Percentiles rank a stretch among this genome's conserved stretches.
Evolutionary conservation across 2,329 filamentous ascomycete species (phyloP).

Genomic region (Ceratocystis ficicola): DNA sequence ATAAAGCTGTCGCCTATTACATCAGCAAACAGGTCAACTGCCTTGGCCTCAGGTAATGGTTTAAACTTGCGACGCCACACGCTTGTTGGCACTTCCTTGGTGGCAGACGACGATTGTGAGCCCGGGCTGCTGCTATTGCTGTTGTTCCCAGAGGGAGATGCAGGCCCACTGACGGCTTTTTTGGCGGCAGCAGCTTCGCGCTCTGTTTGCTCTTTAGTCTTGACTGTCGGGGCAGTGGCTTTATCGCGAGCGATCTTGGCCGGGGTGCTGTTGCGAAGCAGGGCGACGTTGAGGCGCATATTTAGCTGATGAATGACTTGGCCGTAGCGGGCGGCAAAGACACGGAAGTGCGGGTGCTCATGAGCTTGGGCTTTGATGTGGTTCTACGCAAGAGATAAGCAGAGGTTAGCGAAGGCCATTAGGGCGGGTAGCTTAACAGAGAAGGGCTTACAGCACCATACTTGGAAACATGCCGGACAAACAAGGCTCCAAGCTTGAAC

Average conservation of each 20-base stretch:
- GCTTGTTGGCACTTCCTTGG: constrained; percentile 28
- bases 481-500: constrained; percentile 54
- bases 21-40: constrained; percentile 55
- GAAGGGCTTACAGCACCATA: constrained; percentile 50
- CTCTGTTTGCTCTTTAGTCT: constrained; percentile 49
- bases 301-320: constrained; percentile 55
- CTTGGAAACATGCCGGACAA: constrained; percentile 54
- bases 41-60: constrained; percentile 50
- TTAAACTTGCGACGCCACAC: constrained; percentile 53
- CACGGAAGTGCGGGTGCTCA: constrained; percentile 49
- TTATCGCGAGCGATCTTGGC: constrained; percentile 49
- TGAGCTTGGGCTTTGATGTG: constrained; percentile 54
- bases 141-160: background rate
- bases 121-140: background rate
- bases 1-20: constrained; percentile 54
- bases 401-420: background rate
- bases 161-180: background rate
- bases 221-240: constrained; percentile 51
- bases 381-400: constrained; percentile 36
- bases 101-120: constrained; percentile 1
- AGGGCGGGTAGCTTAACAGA: background rate
- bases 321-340: constrained; percentile 49
- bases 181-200: constrained; percentile 35
- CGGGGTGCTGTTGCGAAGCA: constrained; percentile 45
- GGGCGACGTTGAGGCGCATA: constrained; percentile 50